phyloP scores from a whole-genome alignment of 352 stramenopile genomes.

The Pythium coloratum region DNA sequence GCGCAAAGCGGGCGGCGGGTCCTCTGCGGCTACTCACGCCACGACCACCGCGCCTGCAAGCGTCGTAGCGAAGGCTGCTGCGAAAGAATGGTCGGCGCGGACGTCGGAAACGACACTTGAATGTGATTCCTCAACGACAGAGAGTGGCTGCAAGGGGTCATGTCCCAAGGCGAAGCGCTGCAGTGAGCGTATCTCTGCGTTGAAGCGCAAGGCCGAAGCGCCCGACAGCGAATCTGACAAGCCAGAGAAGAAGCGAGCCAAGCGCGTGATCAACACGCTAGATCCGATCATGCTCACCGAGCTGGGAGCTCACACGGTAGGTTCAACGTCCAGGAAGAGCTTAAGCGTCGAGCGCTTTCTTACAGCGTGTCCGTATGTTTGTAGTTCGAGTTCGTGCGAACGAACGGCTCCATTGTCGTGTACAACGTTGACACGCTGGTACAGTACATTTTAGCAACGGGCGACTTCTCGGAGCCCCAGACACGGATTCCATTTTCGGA shows the following conservation, averaged over 20 bases:
- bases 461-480: slow-evolving; percentile 87
- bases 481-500: slow-evolving; percentile 88
- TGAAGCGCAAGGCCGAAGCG: slow-evolving; percentile 56
- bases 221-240: slow-evolving; percentile 16
- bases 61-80: slow-evolving; percentile 15
- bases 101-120: slow-evolving; percentile 4
- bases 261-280: slow-evolving; percentile 68
- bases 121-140: background rate
- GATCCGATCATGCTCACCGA: slow-evolving; percentile 89
- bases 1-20: slow-evolving; percentile 67
- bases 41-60: background rate
- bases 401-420: slow-evolving; percentile 79
- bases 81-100: slow-evolving; percentile 18
- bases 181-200: slow-evolving; percentile 55
- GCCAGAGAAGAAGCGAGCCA: slow-evolving; percentile 49
- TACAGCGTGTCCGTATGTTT: slow-evolving; percentile 12
- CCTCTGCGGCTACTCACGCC: slow-evolving; percentile 3
- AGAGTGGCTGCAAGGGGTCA: slow-evolving; percentile 1
- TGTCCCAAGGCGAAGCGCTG: slow-evolving; percentile 38
- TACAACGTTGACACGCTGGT: slow-evolving; percentile 89
- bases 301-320: slow-evolving; percentile 73
- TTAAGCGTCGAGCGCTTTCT: slow-evolving; percentile 26
- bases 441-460: slow-evolving; percentile 88
- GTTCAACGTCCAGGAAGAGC: background rate
- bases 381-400: slow-evolving; percentile 83